phyloP scores from a whole-genome alignment of 768 basidiomycete genomes.

The Tricholoma flavovirens region DNA sequence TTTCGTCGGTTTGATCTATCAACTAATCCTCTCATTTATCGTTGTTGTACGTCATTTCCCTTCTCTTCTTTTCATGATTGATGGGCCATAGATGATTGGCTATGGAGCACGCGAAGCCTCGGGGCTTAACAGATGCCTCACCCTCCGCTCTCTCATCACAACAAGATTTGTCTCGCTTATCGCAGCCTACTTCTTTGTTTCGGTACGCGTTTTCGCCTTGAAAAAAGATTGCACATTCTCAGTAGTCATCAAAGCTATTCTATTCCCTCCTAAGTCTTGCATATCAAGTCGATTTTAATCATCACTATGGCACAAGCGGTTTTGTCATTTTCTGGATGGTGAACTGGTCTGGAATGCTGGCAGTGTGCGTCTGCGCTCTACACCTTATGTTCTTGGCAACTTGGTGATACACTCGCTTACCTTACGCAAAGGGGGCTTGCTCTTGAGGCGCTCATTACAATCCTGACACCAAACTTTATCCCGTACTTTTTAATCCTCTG shows the following conservation, averaged over 20 bases:
- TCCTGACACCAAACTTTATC: slow-evolving; percentile 52
- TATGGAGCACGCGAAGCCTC: slow-evolving; percentile 33
- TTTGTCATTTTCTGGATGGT: slow-evolving; percentile 72
- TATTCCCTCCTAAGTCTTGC: slow-evolving; percentile 57
- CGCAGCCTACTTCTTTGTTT: slow-evolving; percentile 31
- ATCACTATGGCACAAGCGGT: slow-evolving; percentile 44
- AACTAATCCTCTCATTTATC: slow-evolving; percentile 41
- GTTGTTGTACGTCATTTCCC: slow-evolving; percentile 28
- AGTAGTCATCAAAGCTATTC: slow-evolving; percentile 36
- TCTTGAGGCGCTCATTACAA: slow-evolving; percentile 53
- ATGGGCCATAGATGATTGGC: slow-evolving; percentile 25
- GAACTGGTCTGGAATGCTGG: slow-evolving; percentile 56
- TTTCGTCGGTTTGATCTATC: slow-evolving; percentile 50
- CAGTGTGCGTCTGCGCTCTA: slow-evolving; percentile 36
- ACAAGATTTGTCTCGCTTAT: slow-evolving; percentile 29
- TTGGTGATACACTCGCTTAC: neutral
- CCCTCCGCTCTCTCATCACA: slow-evolving; percentile 26
- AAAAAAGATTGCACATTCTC: neutral
- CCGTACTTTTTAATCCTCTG: slow-evolving; percentile 63
- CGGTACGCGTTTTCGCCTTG: slow-evolving; percentile 21
- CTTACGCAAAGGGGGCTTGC: slow-evolving; percentile 46
- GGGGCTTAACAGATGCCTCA: slow-evolving; percentile 29
- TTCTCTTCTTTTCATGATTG: neutral
- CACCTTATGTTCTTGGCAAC: neutral
- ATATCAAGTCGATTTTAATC: slow-evolving; percentile 52